phyloP scores from a whole-genome alignment of 208 protist genomes.

The Leptomonas pyrrhocoris region DNA sequence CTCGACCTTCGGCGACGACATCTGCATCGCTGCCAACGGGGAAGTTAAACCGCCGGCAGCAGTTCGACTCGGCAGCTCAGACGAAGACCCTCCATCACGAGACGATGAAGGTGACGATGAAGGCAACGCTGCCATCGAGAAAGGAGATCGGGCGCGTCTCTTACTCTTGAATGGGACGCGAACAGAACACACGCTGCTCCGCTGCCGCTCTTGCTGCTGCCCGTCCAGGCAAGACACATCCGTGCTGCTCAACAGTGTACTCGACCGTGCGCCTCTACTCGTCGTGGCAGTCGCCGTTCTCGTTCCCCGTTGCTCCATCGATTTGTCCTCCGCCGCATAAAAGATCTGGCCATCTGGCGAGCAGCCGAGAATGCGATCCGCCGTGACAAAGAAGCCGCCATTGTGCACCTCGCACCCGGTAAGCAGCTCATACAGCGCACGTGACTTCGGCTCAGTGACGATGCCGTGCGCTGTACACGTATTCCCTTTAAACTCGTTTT shows the following conservation, averaged over 20 bases:
- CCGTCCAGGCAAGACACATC: neutral
- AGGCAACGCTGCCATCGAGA: neutral
- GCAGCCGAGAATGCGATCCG: constrained; percentile 69
- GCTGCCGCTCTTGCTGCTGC: neutral
- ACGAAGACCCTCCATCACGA: neutral
- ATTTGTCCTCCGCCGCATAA: constrained; percentile 25
- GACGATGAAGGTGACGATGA: neutral
- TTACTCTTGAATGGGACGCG: constrained; percentile 55
- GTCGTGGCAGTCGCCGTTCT: neutral
- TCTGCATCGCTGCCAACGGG: neutral
- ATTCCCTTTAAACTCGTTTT: constrained; percentile 86
- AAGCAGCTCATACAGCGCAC: constrained; percentile 85
- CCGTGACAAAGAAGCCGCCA: constrained; percentile 81
- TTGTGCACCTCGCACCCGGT: constrained; percentile 67
- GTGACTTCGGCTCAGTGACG: constrained; percentile 77
- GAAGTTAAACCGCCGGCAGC: neutral
- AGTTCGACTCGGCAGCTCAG: neutral
- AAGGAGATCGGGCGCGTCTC: constrained; percentile 13
- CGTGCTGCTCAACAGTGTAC: neutral
- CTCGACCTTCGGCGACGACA: neutral
- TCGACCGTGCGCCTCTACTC: neutral
- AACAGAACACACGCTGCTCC: constrained; percentile 25
- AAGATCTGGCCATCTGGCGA: constrained; percentile 84
- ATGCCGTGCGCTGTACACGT: constrained; percentile 79
- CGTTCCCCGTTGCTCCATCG: neutral